Evolutionary conservation across 352 stramenopile genomes (phyloP), one percentile per base, ranked within the genome.

Genomic region (Globisporangium polare): DNA sequence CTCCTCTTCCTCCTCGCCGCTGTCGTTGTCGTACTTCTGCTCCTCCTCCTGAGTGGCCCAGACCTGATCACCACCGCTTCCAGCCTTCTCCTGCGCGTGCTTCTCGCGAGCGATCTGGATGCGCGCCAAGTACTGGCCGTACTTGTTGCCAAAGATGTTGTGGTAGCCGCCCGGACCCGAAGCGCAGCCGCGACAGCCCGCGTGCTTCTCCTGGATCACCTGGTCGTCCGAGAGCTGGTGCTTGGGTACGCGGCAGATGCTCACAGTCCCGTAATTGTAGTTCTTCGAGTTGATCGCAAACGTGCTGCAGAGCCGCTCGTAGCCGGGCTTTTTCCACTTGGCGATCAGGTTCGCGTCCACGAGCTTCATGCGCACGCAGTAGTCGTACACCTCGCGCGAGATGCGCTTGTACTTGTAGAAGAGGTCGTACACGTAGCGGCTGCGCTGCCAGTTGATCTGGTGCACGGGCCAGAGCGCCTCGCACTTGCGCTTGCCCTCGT

Each of bases 101-200:
- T 82, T 65, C 70, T 98, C 94, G 17, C 96, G 78, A 6, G 84
- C 90, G 61, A 99, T 89, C 79, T 99, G 97, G 57, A 99, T 97
- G 10, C 90, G 80, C 0, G 97, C 97, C 33, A 99, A 82, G 71
- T 98, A 94, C 85, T 99, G 97, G 3, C 97, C 97, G 75, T 99
- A 99, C 74, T 99, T 99, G 75, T 99, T 99, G 46, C 97, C 97
- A 74, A 99, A 99, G 66, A 99, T 99, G 80, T 99, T 99, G 58
- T 94, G 82, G 64, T 88, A 92, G 5, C 92, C 92, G 20, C 91
- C 95, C 0, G 89, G 84, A 0, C 97, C 97, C 0, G 90, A 98
- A 0, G 96, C 95, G 69, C 97, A 99, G 10, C 97, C 97, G 26
- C 91, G 74, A 74, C 97, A 99, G n/a, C 97, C 97, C 31, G 95